Percentiles rank a stretch among this genome's conserved stretches.
Conservation (phyloP, 2,329 filamentous ascomycete genomes). For the Penicillium sp. region DNA sequence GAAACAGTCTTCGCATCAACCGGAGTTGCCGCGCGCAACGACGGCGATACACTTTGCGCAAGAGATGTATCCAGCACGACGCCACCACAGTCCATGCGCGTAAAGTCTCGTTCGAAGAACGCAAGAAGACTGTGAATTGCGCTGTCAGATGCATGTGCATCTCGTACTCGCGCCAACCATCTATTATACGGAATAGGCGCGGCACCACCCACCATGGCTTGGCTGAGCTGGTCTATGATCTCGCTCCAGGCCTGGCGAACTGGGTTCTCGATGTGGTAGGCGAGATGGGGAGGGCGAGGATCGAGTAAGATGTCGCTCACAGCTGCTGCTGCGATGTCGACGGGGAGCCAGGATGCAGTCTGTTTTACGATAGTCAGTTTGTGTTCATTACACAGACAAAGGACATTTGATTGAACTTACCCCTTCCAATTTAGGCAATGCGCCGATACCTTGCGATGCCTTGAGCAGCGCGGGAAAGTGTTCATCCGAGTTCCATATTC, state of each 20-base stretch:
- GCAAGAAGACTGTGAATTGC: no score
- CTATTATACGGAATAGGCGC: no score
- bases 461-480: background rate
- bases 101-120: no score
- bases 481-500: background rate
- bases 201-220: no score
- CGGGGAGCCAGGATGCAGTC: background rate
- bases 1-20: no score
- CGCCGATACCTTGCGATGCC: background rate
- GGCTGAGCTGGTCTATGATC: background rate
- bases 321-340: background rate
- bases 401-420: background rate
- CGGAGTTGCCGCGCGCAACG: background rate
- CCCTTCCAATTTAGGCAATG: background rate
- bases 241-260: background rate
- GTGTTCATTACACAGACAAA: no score
- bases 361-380: no score
- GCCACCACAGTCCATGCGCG: no score
- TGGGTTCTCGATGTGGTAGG: background rate
- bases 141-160: no score
- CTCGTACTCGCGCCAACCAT: no score
- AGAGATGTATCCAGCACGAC: no score
- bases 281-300: background rate
- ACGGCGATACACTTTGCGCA: no score
- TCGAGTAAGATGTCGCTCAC: background rate